phyloP scores from a whole-genome alignment of 768 basidiomycete species.

The Nidularia pulvinata region DNA sequence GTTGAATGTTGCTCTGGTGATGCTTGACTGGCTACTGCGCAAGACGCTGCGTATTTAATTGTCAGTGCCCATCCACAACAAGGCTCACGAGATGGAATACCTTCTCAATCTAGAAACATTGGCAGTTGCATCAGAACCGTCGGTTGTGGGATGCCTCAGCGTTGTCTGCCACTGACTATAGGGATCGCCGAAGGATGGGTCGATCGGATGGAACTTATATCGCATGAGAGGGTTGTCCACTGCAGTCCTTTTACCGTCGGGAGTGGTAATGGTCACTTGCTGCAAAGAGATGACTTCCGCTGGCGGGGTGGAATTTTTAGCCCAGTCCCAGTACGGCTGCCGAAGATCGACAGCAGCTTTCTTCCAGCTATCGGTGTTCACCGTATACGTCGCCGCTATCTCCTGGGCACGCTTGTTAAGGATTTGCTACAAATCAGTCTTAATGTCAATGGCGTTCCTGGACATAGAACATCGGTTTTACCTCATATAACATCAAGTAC shows the following conservation, averaged over 20 bases:
- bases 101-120: constrained; percentile 22
- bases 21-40: constrained; percentile 15
- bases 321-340: constrained; percentile 56
- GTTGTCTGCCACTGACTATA: constrained; percentile 29
- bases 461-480: constrained; percentile 13
- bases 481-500: constrained; percentile 50
- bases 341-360: constrained; percentile 31
- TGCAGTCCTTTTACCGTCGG: constrained; percentile 17
- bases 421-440: constrained; percentile 37
- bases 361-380: constrained; percentile 21
- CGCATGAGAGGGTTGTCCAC: constrained; percentile 30
- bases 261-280: constrained; percentile 22
- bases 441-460: neutral
- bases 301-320: constrained; percentile 32
- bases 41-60: constrained; percentile 12
- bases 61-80: neutral
- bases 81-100: constrained; percentile 11
- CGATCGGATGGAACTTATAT: constrained; percentile 30
- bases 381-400: constrained; percentile 40
- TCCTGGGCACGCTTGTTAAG: constrained; percentile 34
- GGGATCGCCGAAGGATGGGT: constrained; percentile 23
- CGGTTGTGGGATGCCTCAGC: constrained; percentile 25
- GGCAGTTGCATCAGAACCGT: constrained; percentile 20
- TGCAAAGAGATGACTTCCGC: constrained; percentile 26
- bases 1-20: constrained; percentile 29